Percentiles rank a stretch among this genome's conserved stretches.
phyloP scores from a whole-genome alignment of 306 rosid species.

The Malus domestica region DNA sequence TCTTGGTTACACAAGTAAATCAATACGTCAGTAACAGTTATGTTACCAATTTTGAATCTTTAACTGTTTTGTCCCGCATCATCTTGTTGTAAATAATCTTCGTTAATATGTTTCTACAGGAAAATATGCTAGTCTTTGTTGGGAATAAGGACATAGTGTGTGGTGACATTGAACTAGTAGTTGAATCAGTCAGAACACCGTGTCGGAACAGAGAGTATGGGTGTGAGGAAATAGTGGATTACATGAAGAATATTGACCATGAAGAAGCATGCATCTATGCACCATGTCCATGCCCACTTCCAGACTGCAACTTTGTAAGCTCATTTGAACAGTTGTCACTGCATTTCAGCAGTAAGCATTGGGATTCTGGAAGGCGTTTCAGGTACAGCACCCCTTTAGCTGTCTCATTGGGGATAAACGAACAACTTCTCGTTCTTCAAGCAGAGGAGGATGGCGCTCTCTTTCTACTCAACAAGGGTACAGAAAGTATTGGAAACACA shows the following conservation, averaged over 20 bases:
- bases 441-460: constrained; percentile 33
- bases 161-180: constrained; percentile 12
- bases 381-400: constrained; percentile 19
- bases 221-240: constrained; percentile 25
- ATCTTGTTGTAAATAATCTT: background rate
- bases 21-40: background rate
- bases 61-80: background rate
- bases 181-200: constrained; percentile 14
- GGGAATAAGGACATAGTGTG: constrained; percentile 9
- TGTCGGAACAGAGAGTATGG: constrained; percentile 25
- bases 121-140: constrained; percentile 8
- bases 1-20: background rate
- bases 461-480: constrained; percentile 26
- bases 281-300: constrained; percentile 40
- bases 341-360: constrained; percentile 31
- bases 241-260: constrained; percentile 12
- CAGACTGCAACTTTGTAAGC: constrained; percentile 20
- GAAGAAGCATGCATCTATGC: constrained; percentile 22
- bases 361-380: constrained; percentile 37
- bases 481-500: constrained; percentile 12
- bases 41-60: background rate
- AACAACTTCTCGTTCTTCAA: constrained; percentile 28
- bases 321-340: constrained; percentile 19
- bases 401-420: constrained; percentile 15
- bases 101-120: constrained; percentile 8